Evolutionary conservation across 805 yeast species (phyloP), one percentile per base, ranked within the genome.

Genomic region (Grigorovia jiainica): DNA sequence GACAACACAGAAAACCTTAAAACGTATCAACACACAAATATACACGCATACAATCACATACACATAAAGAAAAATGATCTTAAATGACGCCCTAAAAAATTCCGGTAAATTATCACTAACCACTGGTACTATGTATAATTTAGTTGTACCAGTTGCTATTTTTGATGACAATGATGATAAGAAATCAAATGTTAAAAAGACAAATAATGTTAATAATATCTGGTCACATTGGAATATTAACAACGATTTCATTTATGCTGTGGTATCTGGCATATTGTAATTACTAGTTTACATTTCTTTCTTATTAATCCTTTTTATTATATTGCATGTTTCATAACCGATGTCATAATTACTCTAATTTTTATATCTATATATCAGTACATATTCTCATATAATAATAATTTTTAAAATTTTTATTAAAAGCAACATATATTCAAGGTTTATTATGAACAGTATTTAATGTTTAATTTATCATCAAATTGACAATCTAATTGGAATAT

Each of bases 401-500:
- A n/a, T n/a, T n/a, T n/a, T n/a, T n/a, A n/a, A n/a, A n/a, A n/a
- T n/a, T n/a, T n/a, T n/a, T n/a, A n/a, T n/a, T n/a, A n/a, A n/a
- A n/a, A n/a, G n/a, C n/a, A n/a, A n/a, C n/a, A n/a, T n/a, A n/a
- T n/a, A n/a, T n/a, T n/a, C n/a, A n/a, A n/a, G n/a, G n/a, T n/a
- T n/a, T 37, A 27, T 18, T 41, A 34, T n/a, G 43, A 40, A 20
- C 17, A 33, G 34, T 23, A 47, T 24, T 38, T 23, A 10, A 42
- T 44, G 35, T 29, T 23, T 32, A 21, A 32, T 11, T 35, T 41
- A 4, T 31, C 19, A 5, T 29, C 7, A 20, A 43, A 46, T 20
- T 46, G 39, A 11, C 49, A 51, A 3, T 57, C 54, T 21, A 61
- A 48, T 2, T 43, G 46, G 37, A 61, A 57, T 15, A 61, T 52